A percentile compares a stretch with the other conserved stretches of the same genome.
phyloP scores from a whole-genome alignment of 495 filamentous ascomycete genomes.

The Talaromyces liani region DNA sequence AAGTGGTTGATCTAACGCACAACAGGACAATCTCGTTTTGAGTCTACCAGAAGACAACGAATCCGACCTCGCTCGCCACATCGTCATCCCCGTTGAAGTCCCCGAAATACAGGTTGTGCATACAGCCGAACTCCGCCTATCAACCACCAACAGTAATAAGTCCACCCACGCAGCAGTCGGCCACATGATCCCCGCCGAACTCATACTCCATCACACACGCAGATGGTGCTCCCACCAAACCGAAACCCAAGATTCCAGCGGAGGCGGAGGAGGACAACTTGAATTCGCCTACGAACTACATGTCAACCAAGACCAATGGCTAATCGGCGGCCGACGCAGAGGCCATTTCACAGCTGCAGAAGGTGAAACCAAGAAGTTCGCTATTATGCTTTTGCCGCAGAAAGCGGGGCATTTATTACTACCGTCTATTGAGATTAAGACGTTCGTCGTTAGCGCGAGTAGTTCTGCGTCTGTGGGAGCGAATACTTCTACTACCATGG shows the following conservation, averaged over 20 bases:
- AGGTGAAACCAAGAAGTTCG: conserved; percentile 41
- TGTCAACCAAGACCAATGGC: conserved; percentile 69
- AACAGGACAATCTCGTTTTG: conserved; percentile 29
- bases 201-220: conserved; percentile 70
- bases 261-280: conserved; percentile 31
- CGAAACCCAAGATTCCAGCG: conserved; percentile 24
- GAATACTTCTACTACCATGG: background rate
- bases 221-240: conserved; percentile 55
- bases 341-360: conserved; percentile 62
- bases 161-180: conserved; percentile 47
- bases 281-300: conserved; percentile 83
- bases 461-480: conserved; percentile 8
- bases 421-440: conserved; percentile 72
- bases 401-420: conserved; percentile 65
- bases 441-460: conserved; percentile 24
- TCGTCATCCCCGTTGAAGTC: conserved; percentile 66
- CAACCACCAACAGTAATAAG: conserved; percentile 18
- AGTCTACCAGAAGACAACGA: conserved; percentile 24
- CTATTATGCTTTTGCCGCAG: conserved; percentile 70
- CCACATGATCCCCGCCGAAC: conserved; percentile 61
- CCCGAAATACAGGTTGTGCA: conserved; percentile 78
- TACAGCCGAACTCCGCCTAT: conserved; percentile 65
- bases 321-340: conserved; percentile 72
- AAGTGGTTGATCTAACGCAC: conserved; percentile 15
- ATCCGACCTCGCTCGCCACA: conserved; percentile 30